Percentiles rank a stretch among this genome's conserved stretches.
phyloP scores from a whole-genome alignment of 2,329 filamentous ascomycete genomes.

The Alternaria angustiovoidea region DNA sequence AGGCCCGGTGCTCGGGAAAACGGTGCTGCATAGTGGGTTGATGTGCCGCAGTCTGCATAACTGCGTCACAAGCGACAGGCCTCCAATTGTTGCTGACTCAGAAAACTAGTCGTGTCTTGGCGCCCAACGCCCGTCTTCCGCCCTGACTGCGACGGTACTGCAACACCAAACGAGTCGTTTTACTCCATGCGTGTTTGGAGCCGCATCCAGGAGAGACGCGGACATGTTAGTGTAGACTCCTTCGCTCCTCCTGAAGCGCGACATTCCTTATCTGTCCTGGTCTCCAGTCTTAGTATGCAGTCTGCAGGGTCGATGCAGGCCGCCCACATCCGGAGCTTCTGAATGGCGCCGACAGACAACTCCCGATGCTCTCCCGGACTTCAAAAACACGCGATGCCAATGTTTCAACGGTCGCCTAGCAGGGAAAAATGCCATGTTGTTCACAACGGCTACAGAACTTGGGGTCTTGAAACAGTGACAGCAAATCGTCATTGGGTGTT shows the following conservation, averaged over 20 bases:
- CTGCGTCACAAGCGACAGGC: constrained; percentile 15
- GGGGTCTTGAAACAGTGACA: background rate
- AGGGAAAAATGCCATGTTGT: background rate
- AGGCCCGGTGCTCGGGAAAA: constrained; percentile 17
- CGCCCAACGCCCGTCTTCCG: constrained; percentile 9
- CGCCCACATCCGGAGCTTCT: constrained; percentile 4
- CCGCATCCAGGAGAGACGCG: background rate
- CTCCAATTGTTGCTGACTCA: constrained; percentile 12
- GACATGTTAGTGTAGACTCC: background rate
- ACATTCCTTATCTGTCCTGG: background rate
- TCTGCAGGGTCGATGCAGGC: constrained; percentile 2
- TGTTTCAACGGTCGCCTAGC: constrained; percentile 4
- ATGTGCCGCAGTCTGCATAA: constrained; percentile 13
- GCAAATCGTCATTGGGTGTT: background rate
- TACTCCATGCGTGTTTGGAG: constrained; percentile 1
- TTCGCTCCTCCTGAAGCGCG: background rate
- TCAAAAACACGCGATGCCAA: background rate
- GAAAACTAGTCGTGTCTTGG: constrained; percentile 4
- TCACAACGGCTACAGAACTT: background rate
- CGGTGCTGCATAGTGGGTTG: constrained; percentile 15
- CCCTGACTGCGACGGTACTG: background rate
- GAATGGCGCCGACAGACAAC: background rate
- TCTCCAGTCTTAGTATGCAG: background rate
- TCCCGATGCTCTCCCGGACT: background rate
- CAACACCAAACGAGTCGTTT: constrained; percentile 4